Conservation (phyloP, 1,139 yeast species). For the Yamadazyma siamensis region DNA sequence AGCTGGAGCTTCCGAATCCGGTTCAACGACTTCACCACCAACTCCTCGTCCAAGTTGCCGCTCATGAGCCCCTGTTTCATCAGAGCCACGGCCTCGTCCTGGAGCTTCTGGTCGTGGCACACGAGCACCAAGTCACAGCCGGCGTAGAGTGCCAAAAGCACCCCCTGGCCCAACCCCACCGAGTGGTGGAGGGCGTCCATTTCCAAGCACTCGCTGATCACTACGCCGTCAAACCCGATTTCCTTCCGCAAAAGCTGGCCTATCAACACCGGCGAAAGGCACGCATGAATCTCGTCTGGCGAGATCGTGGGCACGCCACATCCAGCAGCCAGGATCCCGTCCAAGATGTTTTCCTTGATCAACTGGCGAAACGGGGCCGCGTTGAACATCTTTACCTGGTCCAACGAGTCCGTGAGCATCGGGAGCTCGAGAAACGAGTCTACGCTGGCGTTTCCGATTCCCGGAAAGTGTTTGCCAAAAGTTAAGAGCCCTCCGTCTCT, state of each 20-base stretch:
- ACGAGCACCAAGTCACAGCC: constrained; percentile 68
- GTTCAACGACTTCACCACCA: constrained; percentile 36
- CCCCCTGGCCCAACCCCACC: constrained; percentile 66
- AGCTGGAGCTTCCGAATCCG: constrained; percentile 47
- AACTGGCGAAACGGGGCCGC: constrained; percentile 52
- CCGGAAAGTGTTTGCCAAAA: constrained; percentile 67
- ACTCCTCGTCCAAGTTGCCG: constrained; percentile 49
- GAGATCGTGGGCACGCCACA: constrained; percentile 65
- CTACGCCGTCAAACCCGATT: constrained; percentile 55
- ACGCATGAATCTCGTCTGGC: constrained; percentile 63
- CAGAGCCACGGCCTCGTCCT: constrained; percentile 57
- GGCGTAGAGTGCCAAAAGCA: constrained; percentile 57
- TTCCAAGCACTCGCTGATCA: constrained; percentile 63
- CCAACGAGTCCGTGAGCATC: constrained; percentile 55
- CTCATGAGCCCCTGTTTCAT: constrained; percentile 50
- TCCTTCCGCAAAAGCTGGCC: constrained; percentile 51
- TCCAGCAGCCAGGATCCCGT: constrained; percentile 63
- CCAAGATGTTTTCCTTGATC: constrained; percentile 46
- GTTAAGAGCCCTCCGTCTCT: constrained; percentile 55
- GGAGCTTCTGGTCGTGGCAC: constrained; percentile 55
- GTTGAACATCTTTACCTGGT: constrained; percentile 51
- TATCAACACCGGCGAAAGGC: constrained; percentile 57
- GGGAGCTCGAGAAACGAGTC: constrained; percentile 59
- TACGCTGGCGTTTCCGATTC: constrained; percentile 61
- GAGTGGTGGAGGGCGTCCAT: constrained; percentile 63